Conservation (phyloP, 164 flowering plant species). For the Buxus sempervirens region DNA sequence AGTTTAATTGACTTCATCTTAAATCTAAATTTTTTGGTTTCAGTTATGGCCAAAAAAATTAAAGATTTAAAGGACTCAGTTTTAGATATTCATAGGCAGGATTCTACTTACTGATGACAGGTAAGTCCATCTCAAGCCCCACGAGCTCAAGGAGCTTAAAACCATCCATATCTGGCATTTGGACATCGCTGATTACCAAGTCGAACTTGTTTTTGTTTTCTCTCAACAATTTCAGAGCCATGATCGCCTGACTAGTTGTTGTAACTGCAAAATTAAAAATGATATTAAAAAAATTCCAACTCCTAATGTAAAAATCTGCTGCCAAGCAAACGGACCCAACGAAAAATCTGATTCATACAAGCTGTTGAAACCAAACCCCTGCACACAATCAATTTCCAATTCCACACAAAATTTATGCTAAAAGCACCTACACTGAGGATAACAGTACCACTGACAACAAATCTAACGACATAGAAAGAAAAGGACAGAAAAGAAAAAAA, state of each 20-base stretch:
- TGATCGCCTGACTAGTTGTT: conserved; percentile 50
- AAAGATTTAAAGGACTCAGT: neutral
- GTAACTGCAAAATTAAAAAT: conserved; percentile 52
- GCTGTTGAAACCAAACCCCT: neutral
- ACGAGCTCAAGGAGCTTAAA: conserved; percentile 85
- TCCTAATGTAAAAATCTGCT: too few relatives aligned
- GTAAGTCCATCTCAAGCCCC: conserved; percentile 95
- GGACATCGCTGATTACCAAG: conserved; percentile 80
- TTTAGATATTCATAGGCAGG: neutral
- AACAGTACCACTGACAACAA: too few relatives aligned
- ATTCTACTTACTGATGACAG: conserved; percentile 76
- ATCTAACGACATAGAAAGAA: too few relatives aligned
- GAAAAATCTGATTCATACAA: neutral
- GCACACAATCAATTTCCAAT: neutral
- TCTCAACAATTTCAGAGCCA: conserved; percentile 68
- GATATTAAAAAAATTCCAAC: neutral
- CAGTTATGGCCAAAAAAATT: neutral
- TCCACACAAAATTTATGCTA: neutral
- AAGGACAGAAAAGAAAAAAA: neutral
- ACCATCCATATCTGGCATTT: conserved; percentile 98
- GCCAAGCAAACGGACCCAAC: too few relatives aligned
- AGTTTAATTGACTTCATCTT: neutral
- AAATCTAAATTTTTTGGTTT: conserved; percentile 6
- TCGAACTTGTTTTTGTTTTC: conserved; percentile 66
- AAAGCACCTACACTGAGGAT: neutral